Evolutionary conservation across 208 protist species (phyloP).

Genomic region (Crithidia fasciculata): DNA sequence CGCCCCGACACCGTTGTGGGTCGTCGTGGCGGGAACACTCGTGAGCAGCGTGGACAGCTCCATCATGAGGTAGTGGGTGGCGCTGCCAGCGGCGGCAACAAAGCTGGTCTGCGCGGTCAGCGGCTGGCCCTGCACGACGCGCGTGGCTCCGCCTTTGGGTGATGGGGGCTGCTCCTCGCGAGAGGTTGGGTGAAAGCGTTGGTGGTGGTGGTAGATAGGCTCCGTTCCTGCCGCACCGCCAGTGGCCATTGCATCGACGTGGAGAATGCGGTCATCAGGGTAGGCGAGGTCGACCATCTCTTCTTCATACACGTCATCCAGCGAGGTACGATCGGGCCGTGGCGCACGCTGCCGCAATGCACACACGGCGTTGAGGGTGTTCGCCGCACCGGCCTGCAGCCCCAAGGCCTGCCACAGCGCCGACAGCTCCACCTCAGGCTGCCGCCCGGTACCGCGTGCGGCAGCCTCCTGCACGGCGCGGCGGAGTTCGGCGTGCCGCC

Average conservation of each 20-base stretch:
- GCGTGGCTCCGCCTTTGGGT: background rate
- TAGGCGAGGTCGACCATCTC: constrained; percentile 20
- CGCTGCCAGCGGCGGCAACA: background rate
- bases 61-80: constrained; percentile 27
- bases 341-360: constrained; percentile 6
- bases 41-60: constrained; percentile 30
- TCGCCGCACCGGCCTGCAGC: background rate
- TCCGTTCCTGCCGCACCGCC: background rate
- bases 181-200: background rate
- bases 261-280: constrained; percentile 22
- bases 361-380: constrained; percentile 4
- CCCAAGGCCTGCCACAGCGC: constrained; percentile 19
- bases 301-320: constrained; percentile 35
- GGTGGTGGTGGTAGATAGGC: background rate
- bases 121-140: background rate
- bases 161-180: background rate
- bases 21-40: background rate
- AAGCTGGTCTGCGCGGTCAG: background rate
- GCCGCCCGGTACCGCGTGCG: background rate
- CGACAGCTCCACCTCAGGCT: constrained; percentile 10
- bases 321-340: constrained; percentile 8
- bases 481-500: background rate
- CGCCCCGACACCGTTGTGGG: background rate
- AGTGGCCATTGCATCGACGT: constrained; percentile 9
- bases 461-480: background rate